Base-by-base conservation (phyloP, 2,329 filamentous ascomycete genomes). In the Didymella keratinophila region DNA sequence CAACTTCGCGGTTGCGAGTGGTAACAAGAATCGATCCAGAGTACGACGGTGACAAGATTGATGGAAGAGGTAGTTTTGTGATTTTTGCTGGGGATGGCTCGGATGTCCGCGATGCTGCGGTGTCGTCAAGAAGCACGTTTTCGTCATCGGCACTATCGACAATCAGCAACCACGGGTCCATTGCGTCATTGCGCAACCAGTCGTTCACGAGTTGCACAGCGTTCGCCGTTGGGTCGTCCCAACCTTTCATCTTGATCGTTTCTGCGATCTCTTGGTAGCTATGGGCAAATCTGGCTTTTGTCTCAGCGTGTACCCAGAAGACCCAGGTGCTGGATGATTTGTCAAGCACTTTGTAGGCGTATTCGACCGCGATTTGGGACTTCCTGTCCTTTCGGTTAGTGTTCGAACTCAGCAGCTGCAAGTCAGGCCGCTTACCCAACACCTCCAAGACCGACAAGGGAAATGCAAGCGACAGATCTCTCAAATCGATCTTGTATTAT, bases 101-200 rank as follows among this genome's bases (percentile, higher is more conserved):
- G 1, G 10, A 8, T 11, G 4, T 42, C 16, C 16, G 2, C 4
- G 14, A 27, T 34, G 41, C 21, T n/a, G 32, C 1, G 9, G 18
- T 6, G 7, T 32, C n/a, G 10, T 45, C 21, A 18, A 23, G 27
- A 8, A 63, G 56, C 1, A 66, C 49, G 16, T 34, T 56, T 8
- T 18, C 41, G 44, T 71, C 65, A 37, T 71, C 67, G 8, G 54
- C 63, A n/a, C 68, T 70, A 43, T 71, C 67, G 12, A 71, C 11
- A 2, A 71, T 42, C 47, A 71, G 52, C 7, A 68, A 2, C 68
- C 66, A 71, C 10, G 20, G 27, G 10, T 54, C 58, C 6, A 64
- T 65, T 11, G 45, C 18, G 8, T 68, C 50, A 28, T 62, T 46
- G 28, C 45, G 23, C 2, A 71, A 36, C 67, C 66, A 67, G 36